A percentile compares a stretch with the other conserved stretches of the same genome.
These are phyloP conservation scores for Fusarium palustre DNA, from an alignment of 2,329 filamentous ascomycete species.

Conservation along the genomic window DNA sequence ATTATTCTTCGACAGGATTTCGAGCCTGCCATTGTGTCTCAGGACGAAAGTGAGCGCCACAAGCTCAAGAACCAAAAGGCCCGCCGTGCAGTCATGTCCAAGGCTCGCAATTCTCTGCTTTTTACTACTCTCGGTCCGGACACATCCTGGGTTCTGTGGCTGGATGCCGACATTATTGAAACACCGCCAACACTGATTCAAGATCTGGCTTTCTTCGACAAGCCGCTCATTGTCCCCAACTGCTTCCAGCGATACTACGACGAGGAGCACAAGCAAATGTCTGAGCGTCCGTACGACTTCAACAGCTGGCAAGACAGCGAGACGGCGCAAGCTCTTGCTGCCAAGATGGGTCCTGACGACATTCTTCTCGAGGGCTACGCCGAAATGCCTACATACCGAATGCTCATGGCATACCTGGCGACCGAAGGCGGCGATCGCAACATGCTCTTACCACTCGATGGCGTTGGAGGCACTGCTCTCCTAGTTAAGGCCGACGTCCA, in stretches of 20 bases:
- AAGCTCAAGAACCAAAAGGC: conserved; percentile 91
- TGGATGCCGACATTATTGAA: conserved; percentile 93
- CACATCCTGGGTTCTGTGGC: conserved; percentile 97
- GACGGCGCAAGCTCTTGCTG: conserved; percentile 78
- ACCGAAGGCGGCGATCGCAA: conserved; percentile 67
- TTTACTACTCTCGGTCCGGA: conserved; percentile 93
- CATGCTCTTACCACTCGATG: conserved; percentile 81
- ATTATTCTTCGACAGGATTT: conserved; percentile 97
- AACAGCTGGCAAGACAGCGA: conserved; percentile 97
- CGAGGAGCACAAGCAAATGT: conserved; percentile 72
- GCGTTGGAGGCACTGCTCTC: conserved; percentile 91
- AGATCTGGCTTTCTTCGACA: conserved; percentile 87
- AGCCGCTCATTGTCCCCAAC: conserved; percentile 93
- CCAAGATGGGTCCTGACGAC: conserved; percentile 88
- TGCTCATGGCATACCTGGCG: conserved; percentile 88
- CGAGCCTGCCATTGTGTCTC: conserved; percentile 81
- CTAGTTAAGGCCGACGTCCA: conserved; percentile 98
- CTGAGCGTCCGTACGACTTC: conserved; percentile 91
- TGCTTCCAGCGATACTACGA: conserved; percentile 92
- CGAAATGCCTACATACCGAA: conserved; percentile 91
- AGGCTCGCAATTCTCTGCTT: conserved; percentile 91
- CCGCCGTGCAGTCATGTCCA: conserved; percentile 89
- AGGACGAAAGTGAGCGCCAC: conserved; percentile 89
- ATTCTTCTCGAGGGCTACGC: conserved; percentile 93
- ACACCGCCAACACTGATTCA: conserved; percentile 87